Evolutionary conservation across 2,329 filamentous ascomycete species (phyloP).

Genomic region (Chaetomiaceae sp.): DNA sequence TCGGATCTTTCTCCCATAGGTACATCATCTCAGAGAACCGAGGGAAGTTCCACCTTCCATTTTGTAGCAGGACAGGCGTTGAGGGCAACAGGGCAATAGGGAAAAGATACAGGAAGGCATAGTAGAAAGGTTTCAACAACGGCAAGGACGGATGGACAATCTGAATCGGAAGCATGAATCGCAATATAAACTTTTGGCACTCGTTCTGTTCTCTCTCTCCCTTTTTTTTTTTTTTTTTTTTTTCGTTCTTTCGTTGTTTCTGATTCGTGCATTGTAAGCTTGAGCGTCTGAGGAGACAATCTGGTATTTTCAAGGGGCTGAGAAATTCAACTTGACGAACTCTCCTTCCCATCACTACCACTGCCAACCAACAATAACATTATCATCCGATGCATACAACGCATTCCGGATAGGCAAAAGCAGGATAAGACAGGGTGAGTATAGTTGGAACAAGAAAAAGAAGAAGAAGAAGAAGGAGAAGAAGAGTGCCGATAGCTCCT

Average conservation of each 20-base stretch:
- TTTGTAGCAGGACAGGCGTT: conserved; percentile 19
- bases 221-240: conserved; percentile 14
- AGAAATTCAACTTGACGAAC: conserved; percentile 4
- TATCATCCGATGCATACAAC: neutral
- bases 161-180: neutral
- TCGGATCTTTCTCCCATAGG: neutral
- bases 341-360: neutral
- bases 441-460: too few relatives aligned
- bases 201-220: too few relatives aligned
- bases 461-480: neutral
- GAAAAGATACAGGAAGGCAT: conserved; percentile 14
- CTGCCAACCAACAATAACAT: neutral
- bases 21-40: neutral
- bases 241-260: too few relatives aligned
- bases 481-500: too few relatives aligned
- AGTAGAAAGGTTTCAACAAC: conserved; percentile 33
- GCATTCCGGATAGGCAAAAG: neutral
- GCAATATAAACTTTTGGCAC: too few relatives aligned
- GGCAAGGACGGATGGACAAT: conserved; percentile 4
- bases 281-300: neutral
- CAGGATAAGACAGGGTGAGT: neutral
- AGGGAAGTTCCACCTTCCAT: conserved; percentile 17
- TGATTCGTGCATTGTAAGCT: too few relatives aligned
- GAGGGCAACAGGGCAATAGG: neutral
- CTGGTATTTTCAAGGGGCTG: neutral